Base-by-base conservation (phyloP, 2,329 filamentous ascomycete species). In the Fusarium pilosicola region DNA sequence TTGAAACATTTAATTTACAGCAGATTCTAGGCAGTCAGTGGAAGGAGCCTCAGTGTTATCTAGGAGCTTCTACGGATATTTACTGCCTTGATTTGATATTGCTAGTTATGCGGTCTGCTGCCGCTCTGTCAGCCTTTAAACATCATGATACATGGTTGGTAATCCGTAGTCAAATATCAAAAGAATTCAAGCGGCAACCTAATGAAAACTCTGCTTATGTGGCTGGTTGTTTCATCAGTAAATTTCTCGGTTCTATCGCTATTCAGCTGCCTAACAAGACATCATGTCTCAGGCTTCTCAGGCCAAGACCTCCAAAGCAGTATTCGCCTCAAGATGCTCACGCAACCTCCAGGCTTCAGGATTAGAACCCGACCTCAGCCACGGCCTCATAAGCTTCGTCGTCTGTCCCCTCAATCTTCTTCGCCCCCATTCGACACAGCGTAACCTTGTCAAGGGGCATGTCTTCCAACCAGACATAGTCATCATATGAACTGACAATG, bases 341-440 rank as follows among this genome's bases (percentile, higher is more conserved):
- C n/a, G 26, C 46, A 39, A n/a, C 45, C 28, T 32, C 54, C n/a
- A 74, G 62, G 69, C 66, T 68, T 52, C 75, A 59, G 38, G 22
- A 44, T 79, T 74, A 85, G 48, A 87, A 77, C 22, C 63, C 78
- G 41, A 88, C 82, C 77, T 88, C 86, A 9, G 84, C 87, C 73
- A 84, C 88, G 14, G 88, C 86, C 71, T 88, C 86, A 68, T 90
- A 90, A 18, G 80, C 86, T 71, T 84, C 85, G 61, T 88, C 87
- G 15, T 86, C 88, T 5, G 87, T 83, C 13, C 88, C 84, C 34
- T 89, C 81, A 24, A 84, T 84, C 76, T 88, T 90, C 85, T 91
- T 93, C 15, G 94, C 94, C 0, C 95, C 94, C 95, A 98, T 97
- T 79, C 90, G 91, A 80, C 94, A 98, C 42, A 98, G 91, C 55